phyloP scores from a whole-genome alignment of 345 rosid genomes.

The Eucalyptus pauciflora region DNA sequence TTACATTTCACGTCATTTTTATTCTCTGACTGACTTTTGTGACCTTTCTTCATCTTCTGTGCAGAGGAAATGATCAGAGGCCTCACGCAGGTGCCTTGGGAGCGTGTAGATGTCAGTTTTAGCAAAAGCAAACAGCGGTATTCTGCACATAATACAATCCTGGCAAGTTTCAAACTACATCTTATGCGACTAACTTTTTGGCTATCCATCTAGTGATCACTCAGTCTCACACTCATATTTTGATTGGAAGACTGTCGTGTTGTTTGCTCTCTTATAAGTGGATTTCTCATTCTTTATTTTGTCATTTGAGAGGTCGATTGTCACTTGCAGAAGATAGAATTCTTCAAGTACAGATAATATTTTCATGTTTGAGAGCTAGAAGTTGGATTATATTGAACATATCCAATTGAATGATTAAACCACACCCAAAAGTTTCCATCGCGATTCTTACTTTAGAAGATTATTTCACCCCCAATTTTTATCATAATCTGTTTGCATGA shows the following conservation, averaged over 20 bases:
- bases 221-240: background rate
- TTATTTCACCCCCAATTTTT: background rate
- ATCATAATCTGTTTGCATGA: background rate
- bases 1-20: background rate
- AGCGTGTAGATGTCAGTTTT: conserved; percentile 89
- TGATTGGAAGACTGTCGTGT: background rate
- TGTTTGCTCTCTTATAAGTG: background rate
- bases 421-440: background rate
- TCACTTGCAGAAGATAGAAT: background rate
- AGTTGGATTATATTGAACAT: background rate
- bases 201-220: background rate
- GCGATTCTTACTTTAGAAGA: background rate
- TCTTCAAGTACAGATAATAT: background rate
- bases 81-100: conserved; percentile 76
- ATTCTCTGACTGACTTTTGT: background rate
- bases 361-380: background rate
- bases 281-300: background rate
- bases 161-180: conserved; percentile 35
- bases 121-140: conserved; percentile 70
- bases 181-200: background rate
- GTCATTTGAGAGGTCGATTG: background rate
- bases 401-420: background rate
- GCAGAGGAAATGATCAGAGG: conserved; percentile 85
- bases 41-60: background rate
- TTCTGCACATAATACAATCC: conserved; percentile 77